Evolutionary conservation across 768 basidiomycete species (phyloP).

Genomic region (Amanita rimosa): DNA sequence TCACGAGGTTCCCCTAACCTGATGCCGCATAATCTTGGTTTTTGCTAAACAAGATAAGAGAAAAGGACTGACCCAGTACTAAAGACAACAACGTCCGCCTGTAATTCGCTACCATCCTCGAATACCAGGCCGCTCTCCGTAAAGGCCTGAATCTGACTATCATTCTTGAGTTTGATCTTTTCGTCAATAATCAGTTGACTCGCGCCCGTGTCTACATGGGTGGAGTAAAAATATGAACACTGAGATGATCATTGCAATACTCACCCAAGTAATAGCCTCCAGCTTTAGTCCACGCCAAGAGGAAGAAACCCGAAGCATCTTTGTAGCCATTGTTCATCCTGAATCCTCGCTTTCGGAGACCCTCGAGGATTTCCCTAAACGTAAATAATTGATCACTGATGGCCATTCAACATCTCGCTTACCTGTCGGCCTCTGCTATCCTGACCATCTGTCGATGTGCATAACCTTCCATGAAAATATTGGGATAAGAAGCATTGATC

Average conservation of each 20-base stretch:
- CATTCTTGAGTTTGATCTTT: constrained; percentile 62
- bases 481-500: constrained; percentile 32
- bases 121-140: constrained; percentile 32
- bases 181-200: constrained; percentile 54
- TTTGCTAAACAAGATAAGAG: neutral
- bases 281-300: constrained; percentile 33
- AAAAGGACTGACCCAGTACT: constrained; percentile 37
- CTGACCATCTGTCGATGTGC: constrained; percentile 20
- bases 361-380: constrained; percentile 32
- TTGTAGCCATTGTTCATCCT: constrained; percentile 37
- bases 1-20: constrained; percentile 35
- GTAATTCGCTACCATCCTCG: constrained; percentile 32
- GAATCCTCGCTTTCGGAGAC: constrained; percentile 47
- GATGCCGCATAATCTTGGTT: neutral
- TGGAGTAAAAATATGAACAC: neutral
- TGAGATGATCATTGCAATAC: constrained; percentile 3
- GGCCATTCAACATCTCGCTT: constrained; percentile 6
- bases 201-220: constrained; percentile 39
- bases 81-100: constrained; percentile 46
- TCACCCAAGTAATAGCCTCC: constrained; percentile 64
- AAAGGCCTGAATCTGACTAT: constrained; percentile 35
- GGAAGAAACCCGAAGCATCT: constrained; percentile 33
- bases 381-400: neutral
- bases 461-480: constrained; percentile 18
- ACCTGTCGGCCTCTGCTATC: constrained; percentile 50